Base-by-base conservation (phyloP, 2,329 filamentous ascomycete species). In the Tolypocladium endophyticum region DNA sequence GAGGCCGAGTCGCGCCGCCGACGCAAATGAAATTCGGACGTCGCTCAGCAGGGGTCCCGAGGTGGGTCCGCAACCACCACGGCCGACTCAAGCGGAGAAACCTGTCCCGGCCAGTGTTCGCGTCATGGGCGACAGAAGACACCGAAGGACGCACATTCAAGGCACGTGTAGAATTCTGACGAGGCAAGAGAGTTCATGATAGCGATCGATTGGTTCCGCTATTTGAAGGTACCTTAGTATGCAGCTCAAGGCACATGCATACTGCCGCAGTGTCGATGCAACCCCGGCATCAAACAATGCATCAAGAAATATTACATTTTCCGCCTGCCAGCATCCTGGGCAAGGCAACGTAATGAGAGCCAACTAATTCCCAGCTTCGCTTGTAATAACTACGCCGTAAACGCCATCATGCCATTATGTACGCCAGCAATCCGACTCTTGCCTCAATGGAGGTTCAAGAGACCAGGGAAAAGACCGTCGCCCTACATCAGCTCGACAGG, bases 401-500 rank as follows among this genome's bases (percentile, higher is more conserved):
- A 56, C 55, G 55, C 55, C 55, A 6, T 36, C 23, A 28, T 56
- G 23, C 28, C 38, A 25, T 16, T 33, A 43, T 23, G 35, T 45
- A 39, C 36, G 55, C 39, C 54, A 39, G 28, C 14, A 28, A 20
- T 16, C 14, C 14, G 33, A 8, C 50, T 54, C 50, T 8, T 54
- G 30, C 50, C 30, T 16, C 45, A n/a, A 1, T 9, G 2, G 18
- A n/a, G 30, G 20, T 20, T n/a, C 18, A 23, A 36, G 50, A 54
- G 50, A 23, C 20, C 4, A 54, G 18, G 47, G 20, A 23, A 35
- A 23, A 23, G 30, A 16, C 20, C 20, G 14, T 8, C 23, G 20
- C 20, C 30, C 16, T 30, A 36, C 81, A 88, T 87, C 64, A 88
- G 74, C 76, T 88, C 86, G 9, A 88, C 77, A 0, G 86, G 86